Evolutionary conservation across 2,329 filamentous ascomycete species (phyloP), one percentile per base, ranked within the genome.

Genomic region (Pseudodiploospora longispora): DNA sequence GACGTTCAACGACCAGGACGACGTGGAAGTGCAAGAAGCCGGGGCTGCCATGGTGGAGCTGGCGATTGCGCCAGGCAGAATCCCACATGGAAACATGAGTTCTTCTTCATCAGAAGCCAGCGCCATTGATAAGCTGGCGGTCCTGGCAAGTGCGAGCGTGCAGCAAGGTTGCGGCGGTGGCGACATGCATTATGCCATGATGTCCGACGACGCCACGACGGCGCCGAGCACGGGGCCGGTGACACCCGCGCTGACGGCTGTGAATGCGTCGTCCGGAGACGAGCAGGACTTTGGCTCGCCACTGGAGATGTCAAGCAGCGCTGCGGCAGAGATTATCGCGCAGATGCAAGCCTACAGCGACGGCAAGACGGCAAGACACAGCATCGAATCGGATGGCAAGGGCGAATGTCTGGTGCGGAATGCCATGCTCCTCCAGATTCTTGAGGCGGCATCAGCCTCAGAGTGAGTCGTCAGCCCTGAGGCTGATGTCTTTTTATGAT

Each of bases 101-200:
- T 38, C 36, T 8, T 10, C 19, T 7, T 38, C 36, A 12, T 30
- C 34, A 10, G 47, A 48, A 28, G 40, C 45, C 35, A 50, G 52
- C n/a, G 47, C 56, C 6, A 50, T 65, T 32, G 62, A 66, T 40
- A 64, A 60, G 41, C 48, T 68, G 27, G 60, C 64, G n/a, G 62
- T 67, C 6, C 55, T 68, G 38, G 65, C 64, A 8, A 61, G 58
- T 30, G 64, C 64, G 9, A 67, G 64, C 37, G 54, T 59, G 6
- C 54, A 58, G 34, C 55, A 62, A 49, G 52, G 58, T 1, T 51
- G 55, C 37, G 54, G 46, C 48, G 44, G 42, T 19, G 36, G 44
- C 19, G 33, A 52, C 35, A 47, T 59, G 50, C 19, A 51, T 48
- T 47, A 50, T 45, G 46, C 52, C 40, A 46, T 51, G 43, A 47